phyloP scores from a whole-genome alignment of 129 eudicot species.

The Deinandra increscens region DNA sequence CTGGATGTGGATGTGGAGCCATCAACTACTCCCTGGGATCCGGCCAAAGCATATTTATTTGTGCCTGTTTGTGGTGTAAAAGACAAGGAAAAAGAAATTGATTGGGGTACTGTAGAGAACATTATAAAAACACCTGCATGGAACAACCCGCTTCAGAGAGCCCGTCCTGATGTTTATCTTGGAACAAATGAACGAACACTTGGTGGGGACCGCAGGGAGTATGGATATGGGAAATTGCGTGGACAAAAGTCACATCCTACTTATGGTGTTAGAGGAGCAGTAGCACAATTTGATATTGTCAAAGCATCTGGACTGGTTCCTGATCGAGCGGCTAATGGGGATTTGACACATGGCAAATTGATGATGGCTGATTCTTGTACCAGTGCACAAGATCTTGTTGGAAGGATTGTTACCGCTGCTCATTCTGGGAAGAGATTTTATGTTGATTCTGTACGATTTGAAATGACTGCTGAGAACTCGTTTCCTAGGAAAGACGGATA shows the following conservation, averaged over 20 bases:
- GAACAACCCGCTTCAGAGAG: conserved; percentile 94
- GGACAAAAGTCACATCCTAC: conserved; percentile 91
- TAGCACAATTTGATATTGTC: conserved; percentile 90
- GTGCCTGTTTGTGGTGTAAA: conserved; percentile 51
- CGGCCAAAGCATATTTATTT: conserved; percentile 90
- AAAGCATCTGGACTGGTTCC: conserved; percentile 94
- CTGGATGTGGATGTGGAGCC: conserved; percentile 99
- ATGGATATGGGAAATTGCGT: conserved; percentile 90
- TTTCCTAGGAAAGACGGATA: conserved; percentile 99
- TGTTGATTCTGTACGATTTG: conserved; percentile 84
- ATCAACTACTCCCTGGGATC: conserved; percentile 96
- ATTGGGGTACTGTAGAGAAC: conserved; percentile 62
- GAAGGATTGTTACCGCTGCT: conserved; percentile 96
- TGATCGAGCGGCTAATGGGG: conserved; percentile 43
- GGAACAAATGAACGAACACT: conserved; percentile 93
- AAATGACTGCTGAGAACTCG: conserved; percentile 94
- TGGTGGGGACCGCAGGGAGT: conserved; percentile 95
- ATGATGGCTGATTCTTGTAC: conserved; percentile 83
- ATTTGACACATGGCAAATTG: conserved; percentile 47
- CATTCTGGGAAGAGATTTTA: conserved; percentile 98
- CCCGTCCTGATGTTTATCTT: conserved; percentile 95
- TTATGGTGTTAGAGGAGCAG: conserved; percentile 96
- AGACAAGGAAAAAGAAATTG: conserved; percentile 48
- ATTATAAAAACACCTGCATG: conserved; percentile 70
- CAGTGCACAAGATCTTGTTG: conserved; percentile 67